Evolutionary conservation across 352 stramenopile species (phyloP).

Genomic region (Pythium periplocum): DNA sequence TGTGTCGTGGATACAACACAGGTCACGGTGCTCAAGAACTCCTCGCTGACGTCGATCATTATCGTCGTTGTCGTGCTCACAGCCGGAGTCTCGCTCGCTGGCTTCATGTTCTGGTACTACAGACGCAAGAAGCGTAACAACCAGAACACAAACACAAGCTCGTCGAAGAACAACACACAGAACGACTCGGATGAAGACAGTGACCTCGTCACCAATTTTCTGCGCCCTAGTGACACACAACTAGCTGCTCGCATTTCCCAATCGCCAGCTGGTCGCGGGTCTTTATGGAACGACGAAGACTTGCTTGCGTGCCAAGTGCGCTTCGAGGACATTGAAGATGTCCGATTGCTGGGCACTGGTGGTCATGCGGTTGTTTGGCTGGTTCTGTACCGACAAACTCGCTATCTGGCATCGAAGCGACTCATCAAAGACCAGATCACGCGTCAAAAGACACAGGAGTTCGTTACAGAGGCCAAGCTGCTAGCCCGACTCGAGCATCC

Average conservation of each 20-base stretch:
- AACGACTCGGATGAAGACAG: background rate
- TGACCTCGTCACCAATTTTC: background rate
- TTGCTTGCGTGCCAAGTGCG: constrained; percentile 5
- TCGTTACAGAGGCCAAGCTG: constrained; percentile 73
- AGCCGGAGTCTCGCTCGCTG: background rate
- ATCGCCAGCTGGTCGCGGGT: background rate
- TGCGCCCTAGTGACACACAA: background rate
- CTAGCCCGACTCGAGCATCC: constrained; percentile 50
- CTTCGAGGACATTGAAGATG: constrained; percentile 34
- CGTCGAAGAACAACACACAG: background rate
- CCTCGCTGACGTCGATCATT: constrained; percentile 11
- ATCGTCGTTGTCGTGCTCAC: background rate
- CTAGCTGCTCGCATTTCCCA: background rate
- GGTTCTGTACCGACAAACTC: constrained; percentile 29
- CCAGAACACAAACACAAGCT: background rate
- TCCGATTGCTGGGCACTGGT: constrained; percentile 36
- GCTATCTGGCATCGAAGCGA: constrained; percentile 43
- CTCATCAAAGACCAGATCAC: constrained; percentile 39
- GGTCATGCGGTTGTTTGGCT: constrained; percentile 44
- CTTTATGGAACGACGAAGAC: constrained; percentile 10
- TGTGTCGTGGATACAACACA: constrained; percentile 6
- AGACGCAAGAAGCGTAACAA: constrained; percentile 1
- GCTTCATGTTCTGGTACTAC: constrained; percentile 10
- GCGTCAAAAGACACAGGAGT: constrained; percentile 30
- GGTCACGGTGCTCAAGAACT: background rate